Base-by-base conservation (phyloP, 805 yeast species). In the Ascoidea asiatica region DNA sequence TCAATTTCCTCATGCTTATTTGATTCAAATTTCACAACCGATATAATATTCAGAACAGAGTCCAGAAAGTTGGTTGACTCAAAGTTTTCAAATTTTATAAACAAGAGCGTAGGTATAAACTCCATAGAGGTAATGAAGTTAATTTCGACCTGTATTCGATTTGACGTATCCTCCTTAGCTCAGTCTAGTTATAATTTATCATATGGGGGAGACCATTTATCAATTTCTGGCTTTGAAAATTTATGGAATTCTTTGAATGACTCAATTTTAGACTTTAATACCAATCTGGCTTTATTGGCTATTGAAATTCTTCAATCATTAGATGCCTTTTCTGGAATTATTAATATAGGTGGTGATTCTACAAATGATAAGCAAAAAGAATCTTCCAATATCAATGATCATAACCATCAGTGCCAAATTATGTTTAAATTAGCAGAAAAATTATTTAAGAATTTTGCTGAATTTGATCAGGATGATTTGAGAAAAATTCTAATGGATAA, bases 11-110 rank as follows among this genome's bases (percentile, higher is more conserved):
- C 19, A 43, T 44, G 7, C 15, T 29, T 58, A 4, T 49, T 50
- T n/a, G 55, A 55, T 21, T 47, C 59, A 5, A 52, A 55, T 29
- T 55, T 62, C 36, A 61, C 67, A 0, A 56, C 63, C 5, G 66
- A 64, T 33, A 46, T 73, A 8, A 53, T 71, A 19, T 62, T 61
- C 21, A 61, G 63, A 45, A 59, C 70, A n/a, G 80, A 75, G 45
- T 63, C 71, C 3, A 58, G 83, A 48, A 63, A 67, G 0, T 57
- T 72, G 3, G 58, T 75, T 3, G 78, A 75, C 48, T 63, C 64
- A 35, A 65, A 68, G 44, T 57, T 72, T 1, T 63, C 59, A 2
- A 37, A 53, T 8, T 53, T 67, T n/a, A 39, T 56, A 15, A 43
- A 44, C 35, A 29, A 29, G 8, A 11, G 15, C 8, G 15, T 19